Conservation (phyloP, 805 yeast genomes). For the Naumovozyma baii region DNA sequence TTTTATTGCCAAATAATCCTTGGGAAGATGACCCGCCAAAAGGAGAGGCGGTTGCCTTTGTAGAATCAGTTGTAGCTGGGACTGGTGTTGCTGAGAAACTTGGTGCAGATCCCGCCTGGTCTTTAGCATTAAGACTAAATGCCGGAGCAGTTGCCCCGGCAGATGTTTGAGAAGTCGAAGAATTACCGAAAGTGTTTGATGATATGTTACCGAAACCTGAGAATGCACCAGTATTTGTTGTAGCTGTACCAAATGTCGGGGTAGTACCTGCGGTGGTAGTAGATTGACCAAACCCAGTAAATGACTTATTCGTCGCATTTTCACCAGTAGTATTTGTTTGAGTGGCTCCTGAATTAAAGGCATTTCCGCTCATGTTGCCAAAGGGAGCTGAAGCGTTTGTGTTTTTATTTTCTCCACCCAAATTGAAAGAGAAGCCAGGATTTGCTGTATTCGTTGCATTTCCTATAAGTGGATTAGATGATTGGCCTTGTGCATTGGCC, state of each 20-base stretch:
- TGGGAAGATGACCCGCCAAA: conserved; percentile 2
- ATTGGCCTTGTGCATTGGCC: background rate
- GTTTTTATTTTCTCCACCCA: background rate
- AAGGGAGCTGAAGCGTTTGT: background rate
- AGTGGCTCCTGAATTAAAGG: background rate
- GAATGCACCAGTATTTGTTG: conserved; percentile 10
- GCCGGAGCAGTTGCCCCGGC: background rate
- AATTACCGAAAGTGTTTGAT: background rate
- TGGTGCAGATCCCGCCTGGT: background rate
- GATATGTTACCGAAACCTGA: conserved; percentile 12
- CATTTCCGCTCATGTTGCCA: background rate
- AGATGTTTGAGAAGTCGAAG: background rate
- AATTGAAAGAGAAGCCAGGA: background rate
- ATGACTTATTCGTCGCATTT: background rate
- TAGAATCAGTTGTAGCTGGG: conserved; percentile 4
- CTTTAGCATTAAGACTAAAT: conserved; percentile 1
- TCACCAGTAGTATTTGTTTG: background rate
- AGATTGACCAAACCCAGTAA: background rate
- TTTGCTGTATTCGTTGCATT: background rate
- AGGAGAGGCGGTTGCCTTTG: conserved; percentile 5
- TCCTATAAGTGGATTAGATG: background rate
- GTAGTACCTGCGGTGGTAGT: background rate
- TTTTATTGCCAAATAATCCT: background rate
- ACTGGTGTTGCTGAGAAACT: conserved; percentile 5
- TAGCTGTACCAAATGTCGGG: conserved; percentile 1